phyloP scores from a whole-genome alignment of 805 yeast species.

The Starmerella bombi region DNA sequence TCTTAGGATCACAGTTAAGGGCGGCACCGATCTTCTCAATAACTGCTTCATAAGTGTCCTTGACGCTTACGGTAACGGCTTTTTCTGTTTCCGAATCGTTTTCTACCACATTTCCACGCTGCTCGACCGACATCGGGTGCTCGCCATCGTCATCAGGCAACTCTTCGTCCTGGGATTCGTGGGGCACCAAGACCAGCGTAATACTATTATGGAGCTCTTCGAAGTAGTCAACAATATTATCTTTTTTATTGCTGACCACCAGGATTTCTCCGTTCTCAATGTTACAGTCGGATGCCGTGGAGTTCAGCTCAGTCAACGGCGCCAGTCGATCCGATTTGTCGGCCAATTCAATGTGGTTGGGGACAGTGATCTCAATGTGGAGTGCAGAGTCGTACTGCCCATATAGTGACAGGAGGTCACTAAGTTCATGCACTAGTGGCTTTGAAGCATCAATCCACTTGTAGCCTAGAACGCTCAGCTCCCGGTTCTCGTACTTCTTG shows the following conservation, averaged over 20 bases:
- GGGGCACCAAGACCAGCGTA: slow-evolving; percentile 13
- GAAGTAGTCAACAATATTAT: slow-evolving; percentile 21
- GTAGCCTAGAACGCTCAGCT: slow-evolving; percentile 55
- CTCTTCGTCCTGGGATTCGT: background rate
- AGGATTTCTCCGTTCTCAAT: slow-evolving; percentile 17
- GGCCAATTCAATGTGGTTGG: background rate
- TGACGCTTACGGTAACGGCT: slow-evolving; percentile 53
- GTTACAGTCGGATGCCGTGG: background rate
- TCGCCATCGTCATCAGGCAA: background rate
- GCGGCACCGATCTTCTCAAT: slow-evolving; percentile 47
- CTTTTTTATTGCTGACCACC: background rate
- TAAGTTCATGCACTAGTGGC: background rate
- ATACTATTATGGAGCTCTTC: slow-evolving; percentile 26
- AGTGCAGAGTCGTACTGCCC: background rate
- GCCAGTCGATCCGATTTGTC: background rate
- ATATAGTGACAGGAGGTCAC: background rate
- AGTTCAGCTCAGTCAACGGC: background rate
- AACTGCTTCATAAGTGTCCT: slow-evolving; percentile 45
- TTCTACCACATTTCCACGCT: too few species aligned
- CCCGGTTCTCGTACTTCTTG: slow-evolving; percentile 40
- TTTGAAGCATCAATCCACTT: slow-evolving; percentile 30
- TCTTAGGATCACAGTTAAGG: slow-evolving; percentile 46
- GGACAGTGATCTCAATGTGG: background rate
- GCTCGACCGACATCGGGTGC: background rate
- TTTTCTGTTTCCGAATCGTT: slow-evolving; percentile 9